These are phyloP conservation scores for Rhamnella rubrinervis DNA, from an alignment of 331 rosid genomes.

Conservation along the genomic window DNA sequence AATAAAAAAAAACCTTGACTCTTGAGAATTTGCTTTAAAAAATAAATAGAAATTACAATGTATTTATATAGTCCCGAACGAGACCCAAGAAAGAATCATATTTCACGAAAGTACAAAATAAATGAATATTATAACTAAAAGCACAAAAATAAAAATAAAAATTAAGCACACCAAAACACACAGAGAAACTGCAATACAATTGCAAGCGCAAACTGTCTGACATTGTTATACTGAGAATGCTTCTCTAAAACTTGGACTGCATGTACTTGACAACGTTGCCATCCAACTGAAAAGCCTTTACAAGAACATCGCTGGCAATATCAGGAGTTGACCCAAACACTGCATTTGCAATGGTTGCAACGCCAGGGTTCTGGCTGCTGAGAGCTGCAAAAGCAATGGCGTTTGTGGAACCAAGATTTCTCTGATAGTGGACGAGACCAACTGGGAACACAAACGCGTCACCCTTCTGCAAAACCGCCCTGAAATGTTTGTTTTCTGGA, in stretches of 20 bases:
- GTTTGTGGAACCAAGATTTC: conserved; percentile 18
- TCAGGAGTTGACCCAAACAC: conserved; percentile 29
- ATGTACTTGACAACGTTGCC: neutral
- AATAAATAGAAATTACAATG: too few relatives aligned
- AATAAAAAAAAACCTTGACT: too few relatives aligned
- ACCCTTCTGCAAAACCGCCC: conserved; percentile 21
- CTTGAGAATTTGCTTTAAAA: too few relatives aligned
- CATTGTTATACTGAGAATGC: neutral
- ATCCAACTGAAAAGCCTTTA: conserved; percentile 33
- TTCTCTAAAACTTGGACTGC: conserved; percentile 26
- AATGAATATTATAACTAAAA: too few relatives aligned
- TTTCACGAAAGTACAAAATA: too few relatives aligned
- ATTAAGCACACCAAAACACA: too few relatives aligned
- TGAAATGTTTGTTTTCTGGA: conserved; percentile 20
- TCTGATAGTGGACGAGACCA: conserved; percentile 28
- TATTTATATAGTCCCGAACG: too few relatives aligned
- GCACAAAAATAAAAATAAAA: too few relatives aligned
- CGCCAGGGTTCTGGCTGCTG: conserved; percentile 29
- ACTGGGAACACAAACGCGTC: conserved; percentile 34
- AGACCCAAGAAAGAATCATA: too few relatives aligned
- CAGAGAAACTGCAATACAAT: neutral
- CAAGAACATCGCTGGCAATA: conserved; percentile 23
- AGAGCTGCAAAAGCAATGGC: conserved; percentile 25
- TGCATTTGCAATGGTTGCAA: conserved; percentile 27
- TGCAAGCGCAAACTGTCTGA: too few relatives aligned